phyloP scores from a whole-genome alignment of 2,329 filamentous ascomycete species.

The Trichoderma arundinaceum region DNA sequence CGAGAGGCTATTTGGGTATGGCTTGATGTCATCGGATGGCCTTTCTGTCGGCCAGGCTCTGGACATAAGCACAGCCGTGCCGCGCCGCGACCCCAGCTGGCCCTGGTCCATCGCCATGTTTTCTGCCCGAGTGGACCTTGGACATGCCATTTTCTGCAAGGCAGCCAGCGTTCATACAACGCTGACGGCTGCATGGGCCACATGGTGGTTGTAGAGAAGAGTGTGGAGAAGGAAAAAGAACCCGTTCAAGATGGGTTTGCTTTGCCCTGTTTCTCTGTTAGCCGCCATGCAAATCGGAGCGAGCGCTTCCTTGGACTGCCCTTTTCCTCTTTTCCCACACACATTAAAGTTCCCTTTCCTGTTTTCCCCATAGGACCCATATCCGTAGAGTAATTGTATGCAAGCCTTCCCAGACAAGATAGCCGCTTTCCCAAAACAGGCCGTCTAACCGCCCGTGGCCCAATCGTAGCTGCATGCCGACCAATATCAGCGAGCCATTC shows the following conservation, averaged over 20 bases:
- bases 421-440: conserved; percentile 26
- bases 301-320: conserved; percentile 18
- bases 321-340: neutral
- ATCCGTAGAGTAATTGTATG: conserved; percentile 1
- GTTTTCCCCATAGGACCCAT: neutral
- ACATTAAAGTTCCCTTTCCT: neutral
- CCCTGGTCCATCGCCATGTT: conserved; percentile 9
- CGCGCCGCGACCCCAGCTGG: neutral
- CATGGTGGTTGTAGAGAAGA: conserved; percentile 4
- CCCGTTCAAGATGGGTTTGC: neutral
- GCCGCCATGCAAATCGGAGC: conserved; percentile 22
- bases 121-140: neutral
- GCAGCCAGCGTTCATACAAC: conserved; percentile 21
- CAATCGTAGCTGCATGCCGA: conserved; percentile 46
- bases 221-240: conserved; percentile 15
- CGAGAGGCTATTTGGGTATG: conserved; percentile 1
- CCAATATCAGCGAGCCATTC: conserved; percentile 59
- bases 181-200: conserved; percentile 19
- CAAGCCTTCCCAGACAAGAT: conserved; percentile 28
- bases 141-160: conserved; percentile 20
- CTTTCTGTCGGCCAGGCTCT: conserved; percentile 16
- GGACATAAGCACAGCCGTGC: neutral
- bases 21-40: conserved; percentile 25
- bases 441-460: conserved; percentile 35
- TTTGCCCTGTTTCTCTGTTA: conserved; percentile 5